Evolutionary conservation across 140 eudicot genomes (phyloP), one percentile per base, ranked within the genome.

Genomic region (Cichorium intybus): DNA sequence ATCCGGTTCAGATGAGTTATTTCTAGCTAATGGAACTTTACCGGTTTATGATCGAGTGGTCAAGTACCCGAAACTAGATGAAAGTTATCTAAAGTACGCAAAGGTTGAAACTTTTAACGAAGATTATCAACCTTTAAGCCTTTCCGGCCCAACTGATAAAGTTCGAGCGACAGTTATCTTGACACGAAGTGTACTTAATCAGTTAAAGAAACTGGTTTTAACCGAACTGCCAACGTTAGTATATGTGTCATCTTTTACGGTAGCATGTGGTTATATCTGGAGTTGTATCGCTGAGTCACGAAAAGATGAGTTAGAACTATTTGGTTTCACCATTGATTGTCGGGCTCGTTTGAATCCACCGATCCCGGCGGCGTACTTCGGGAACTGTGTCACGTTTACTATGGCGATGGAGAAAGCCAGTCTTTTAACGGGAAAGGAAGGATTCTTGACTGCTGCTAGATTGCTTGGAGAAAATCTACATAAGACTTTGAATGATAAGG

Each of bases 91-190:
- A 60, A 48, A 64, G 2, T 18, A 24, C 1, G 20, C 69, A 2
- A 35, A 45, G 22, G 28, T 51, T 3, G 65, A 72, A 27, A 26
- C 56, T 14, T 14, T 54, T 7, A 5, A 41, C 0, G 33, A 41
- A 18, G 67, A 69, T 2, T 31, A 66, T 39, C 28, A 64, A 2
- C 29, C 14, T 8, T 14, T 43, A 8, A 26, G 2, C 0, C 55
- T 56, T 3, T 5, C 34, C 5, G 57, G 31, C 9, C 60, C 65
- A 2, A 35, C 31, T 4, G 51, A 76, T 35, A 83, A 21, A 15
- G 78, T 76, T 33, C 86, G 90, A 0, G 79, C 72, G 16, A 73
- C 81, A 0, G 62, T 80, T 28, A 29, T 77, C 0, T 15, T 84
- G 18, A 55, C 66, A 0, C 52, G 31, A 51, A 60, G 43, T 5